Evolutionary conservation across 2,329 filamentous ascomycete genomes (phyloP).

Genomic region (Ophiosphaerella herpotricha): DNA sequence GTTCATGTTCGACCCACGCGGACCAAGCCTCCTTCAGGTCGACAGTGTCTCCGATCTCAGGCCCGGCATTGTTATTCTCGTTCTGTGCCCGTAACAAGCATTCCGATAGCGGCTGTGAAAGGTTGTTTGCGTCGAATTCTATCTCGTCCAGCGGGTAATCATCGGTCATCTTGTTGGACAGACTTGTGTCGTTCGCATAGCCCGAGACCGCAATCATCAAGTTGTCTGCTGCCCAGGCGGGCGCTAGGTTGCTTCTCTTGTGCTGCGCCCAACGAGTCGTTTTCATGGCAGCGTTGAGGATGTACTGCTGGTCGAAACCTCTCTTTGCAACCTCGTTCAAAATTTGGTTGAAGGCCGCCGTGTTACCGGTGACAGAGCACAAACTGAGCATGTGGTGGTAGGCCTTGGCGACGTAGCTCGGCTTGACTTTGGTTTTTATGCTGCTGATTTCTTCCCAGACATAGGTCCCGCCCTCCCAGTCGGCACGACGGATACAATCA

Average conservation of each 20-base stretch:
- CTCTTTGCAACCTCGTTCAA: slow-evolving; percentile 30
- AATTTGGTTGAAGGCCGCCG: slow-evolving; percentile 38
- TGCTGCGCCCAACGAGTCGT: slow-evolving; percentile 18
- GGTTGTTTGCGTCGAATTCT: slow-evolving; percentile 9
- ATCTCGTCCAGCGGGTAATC: not conserved
- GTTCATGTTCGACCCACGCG: slow-evolving; percentile 35
- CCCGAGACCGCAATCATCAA: slow-evolving; percentile 37
- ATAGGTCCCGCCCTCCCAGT: slow-evolving; percentile 42
- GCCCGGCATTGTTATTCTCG: not conserved
- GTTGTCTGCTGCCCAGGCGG: slow-evolving; percentile 40
- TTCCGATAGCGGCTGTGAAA: slow-evolving; percentile 6
- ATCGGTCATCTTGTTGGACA: not conserved
- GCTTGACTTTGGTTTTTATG: slow-evolving; percentile 30
- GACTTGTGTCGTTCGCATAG: slow-evolving; percentile 23
- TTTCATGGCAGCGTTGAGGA: slow-evolving; percentile 24
- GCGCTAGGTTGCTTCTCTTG: slow-evolving; percentile 20
- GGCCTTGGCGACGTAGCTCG: slow-evolving; percentile 29
- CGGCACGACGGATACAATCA: slow-evolving; percentile 47
- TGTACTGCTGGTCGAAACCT: slow-evolving; percentile 30
- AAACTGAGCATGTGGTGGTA: slow-evolving; percentile 41
- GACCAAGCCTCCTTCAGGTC: slow-evolving; percentile 28
- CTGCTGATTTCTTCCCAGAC: slow-evolving; percentile 51
- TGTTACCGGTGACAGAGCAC: slow-evolving; percentile 38
- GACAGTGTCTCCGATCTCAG: not conserved
- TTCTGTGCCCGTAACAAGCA: not conserved